Conservation (phyloP, 148 eudicot genomes). For the Chenopodium quinoa region DNA sequence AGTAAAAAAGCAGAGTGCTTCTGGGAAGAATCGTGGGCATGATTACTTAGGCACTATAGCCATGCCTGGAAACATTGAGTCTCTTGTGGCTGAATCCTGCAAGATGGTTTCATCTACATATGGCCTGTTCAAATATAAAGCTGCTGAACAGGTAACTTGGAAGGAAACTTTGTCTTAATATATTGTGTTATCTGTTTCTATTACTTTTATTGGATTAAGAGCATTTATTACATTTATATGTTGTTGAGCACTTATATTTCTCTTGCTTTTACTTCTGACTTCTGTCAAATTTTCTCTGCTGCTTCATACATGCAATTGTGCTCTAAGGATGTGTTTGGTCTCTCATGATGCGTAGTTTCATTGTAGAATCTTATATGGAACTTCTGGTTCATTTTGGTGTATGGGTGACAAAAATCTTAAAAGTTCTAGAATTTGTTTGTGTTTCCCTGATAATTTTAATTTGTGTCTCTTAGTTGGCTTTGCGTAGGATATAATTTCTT, state of each 20-base stretch:
- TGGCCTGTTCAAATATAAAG: conserved; percentile 80
- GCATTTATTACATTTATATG: not conserved
- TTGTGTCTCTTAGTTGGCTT: not conserved
- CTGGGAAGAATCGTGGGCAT: conserved; percentile 34
- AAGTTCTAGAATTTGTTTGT: not conserved
- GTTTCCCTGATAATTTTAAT: not conserved
- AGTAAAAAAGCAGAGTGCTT: conserved; percentile 34
- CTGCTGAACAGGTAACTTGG: conserved; percentile 80
- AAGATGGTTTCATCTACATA: conserved; percentile 76
- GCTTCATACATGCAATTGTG: too few species aligned
- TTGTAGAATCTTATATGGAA: too few species aligned
- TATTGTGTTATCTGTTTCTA: not conserved
- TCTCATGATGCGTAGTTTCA: not conserved
- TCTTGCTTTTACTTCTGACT: not conserved
- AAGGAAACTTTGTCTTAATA: not conserved
- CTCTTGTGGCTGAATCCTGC: conserved; percentile 74
- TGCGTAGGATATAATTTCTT: not conserved
- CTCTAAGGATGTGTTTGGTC: not conserved
- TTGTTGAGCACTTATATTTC: not conserved
- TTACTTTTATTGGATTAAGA: not conserved
- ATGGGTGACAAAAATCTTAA: not conserved
- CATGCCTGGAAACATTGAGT: conserved; percentile 51
- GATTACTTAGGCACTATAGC: conserved; percentile 41
- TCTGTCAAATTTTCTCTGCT: not conserved
- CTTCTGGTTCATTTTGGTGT: not conserved